Conservation (phyloP, 108 stramenopile species). For the Skeletonema menzelii region DNA sequence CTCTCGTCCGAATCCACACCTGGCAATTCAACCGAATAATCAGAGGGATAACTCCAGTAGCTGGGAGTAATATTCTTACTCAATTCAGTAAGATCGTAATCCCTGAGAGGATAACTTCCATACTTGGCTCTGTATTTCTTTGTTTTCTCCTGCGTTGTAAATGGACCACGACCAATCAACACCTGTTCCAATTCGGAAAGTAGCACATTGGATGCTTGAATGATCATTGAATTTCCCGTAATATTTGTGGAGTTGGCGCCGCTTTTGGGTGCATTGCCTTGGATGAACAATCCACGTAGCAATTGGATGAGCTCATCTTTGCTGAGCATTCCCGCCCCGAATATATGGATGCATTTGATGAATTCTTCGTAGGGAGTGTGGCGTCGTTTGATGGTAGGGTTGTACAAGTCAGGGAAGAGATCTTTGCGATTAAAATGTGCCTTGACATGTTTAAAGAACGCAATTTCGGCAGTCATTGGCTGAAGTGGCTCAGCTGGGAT, state of each 20-base stretch:
- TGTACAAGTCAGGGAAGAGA: slow-evolving; percentile 63
- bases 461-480: slow-evolving; percentile 69
- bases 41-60: slow-evolving; percentile 64
- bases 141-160: slow-evolving; percentile 57
- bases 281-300: slow-evolving; percentile 81
- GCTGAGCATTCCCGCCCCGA: slow-evolving; percentile 81
- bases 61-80: slow-evolving; percentile 67
- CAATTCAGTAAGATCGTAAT: slow-evolving; percentile 52
- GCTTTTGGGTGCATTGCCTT: slow-evolving; percentile 85
- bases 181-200: slow-evolving; percentile 73
- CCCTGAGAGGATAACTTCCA: slow-evolving; percentile 53
- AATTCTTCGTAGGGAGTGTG: slow-evolving; percentile 91
- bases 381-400: slow-evolving; percentile 59
- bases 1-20: slow-evolving; percentile 40
- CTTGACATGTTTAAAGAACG: slow-evolving; percentile 77
- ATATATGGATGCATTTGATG: slow-evolving; percentile 89
- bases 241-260: slow-evolving; percentile 60
- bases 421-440: slow-evolving; percentile 71
- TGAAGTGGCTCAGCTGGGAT: slow-evolving; percentile 61
- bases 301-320: slow-evolving; percentile 90
- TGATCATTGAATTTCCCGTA: slow-evolving; percentile 52
- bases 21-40: slow-evolving; percentile 52
- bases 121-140: slow-evolving; percentile 77
- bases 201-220: slow-evolving; percentile 57
- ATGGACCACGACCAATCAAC: slow-evolving; percentile 76